Evolutionary conservation across 129 eudicot species (phyloP), one percentile per base, ranked within the genome.

Genomic region (Artemisia annua): DNA sequence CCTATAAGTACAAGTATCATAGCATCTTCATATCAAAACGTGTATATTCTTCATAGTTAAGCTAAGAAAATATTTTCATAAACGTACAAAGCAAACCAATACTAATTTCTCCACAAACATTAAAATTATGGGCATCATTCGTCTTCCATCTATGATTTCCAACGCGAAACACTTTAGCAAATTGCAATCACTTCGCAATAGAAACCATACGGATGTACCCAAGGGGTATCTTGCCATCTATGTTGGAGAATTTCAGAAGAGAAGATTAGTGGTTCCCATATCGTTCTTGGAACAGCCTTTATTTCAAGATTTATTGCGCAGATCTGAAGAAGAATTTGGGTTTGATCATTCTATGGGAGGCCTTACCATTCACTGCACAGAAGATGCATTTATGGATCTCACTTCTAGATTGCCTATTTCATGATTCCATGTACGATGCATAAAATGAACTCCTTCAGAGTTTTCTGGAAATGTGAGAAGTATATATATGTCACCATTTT

Each of bases 341-440:
- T 88, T 76, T 67, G 72, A 85, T 55, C 87, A 87, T 82, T 81
- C 87, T 0, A 79, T 72, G 80, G 94, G 94, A n/a, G 89, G 89
- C 16, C 76, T 87, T 3, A 89, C 96, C 16, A 82, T 89, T 78
- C 96, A 91, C 11, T 89, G 96, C 57, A 70, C 58, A 63, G 86
- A 87, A 70, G 84, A 87, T 16, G 78, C 20, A 17, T 83, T 89
- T 54, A 17, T 83, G 2, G 58, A 66, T 70, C 76, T 84, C 48
- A 86, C 85, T 75, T 78, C 88, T 62, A 57, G 76, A 51, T 66
- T 79, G 48, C 73, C 7, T 7, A 49, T 30, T 67, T 73, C 46
- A 56, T 73, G 75, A 72, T 51, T 28, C 3, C 4, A 19, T 60
- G 18, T 11, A 44, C 11, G 11, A 12, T 48, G 26, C 54, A 30